Evolutionary conservation across 352 stramenopile genomes (phyloP), one percentile per base, ranked within the genome.

Genomic region (Phytophthora syringae): DNA sequence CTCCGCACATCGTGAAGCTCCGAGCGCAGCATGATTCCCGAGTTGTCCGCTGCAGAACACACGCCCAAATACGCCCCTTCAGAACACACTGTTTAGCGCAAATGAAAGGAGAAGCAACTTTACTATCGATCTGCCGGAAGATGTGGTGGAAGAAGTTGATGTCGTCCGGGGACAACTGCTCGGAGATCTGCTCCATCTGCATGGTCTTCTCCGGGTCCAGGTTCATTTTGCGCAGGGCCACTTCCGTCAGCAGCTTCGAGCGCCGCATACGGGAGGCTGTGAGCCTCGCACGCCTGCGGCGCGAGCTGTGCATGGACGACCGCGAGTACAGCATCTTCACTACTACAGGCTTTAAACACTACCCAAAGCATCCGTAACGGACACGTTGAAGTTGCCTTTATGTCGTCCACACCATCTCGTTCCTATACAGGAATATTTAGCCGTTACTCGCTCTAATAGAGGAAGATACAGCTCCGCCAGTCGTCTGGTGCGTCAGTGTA

Each of bases 81-180:
- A n/a, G n/a, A n/a, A n/a, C n/a, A n/a, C n/a, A n/a, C n/a, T n/a
- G n/a, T n/a, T n/a, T n/a, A n/a, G n/a, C n/a, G n/a, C n/a, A n/a
- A n/a, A n/a, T n/a, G n/a, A n/a, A n/a, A n/a, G n/a, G n/a, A n/a
- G n/a, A n/a, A n/a, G n/a, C n/a, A n/a, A n/a, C n/a, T n/a, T n/a
- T n/a, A 90, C 81, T 70, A 55, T 90, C 79, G 59, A 90, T 90
- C 56, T 90, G 79, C 28, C 67, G 73, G 66, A 90, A 90, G 45
- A 90, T 88, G 70, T 90, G 77, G 9, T 70, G 72, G 74, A 90
- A 88, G 60, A 90, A 90, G 36, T 64, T 76, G 52, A 84, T 75
- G 47, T 90, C 81, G 7, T 87, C 75, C 2, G 70, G 52, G 16
- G 79, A 82, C 20, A 90, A 72, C 56, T 86, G 74, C 36, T 80